Evolutionary conservation across 257 asterid species (phyloP).

Genomic region (Jaltomata sinuosa): DNA sequence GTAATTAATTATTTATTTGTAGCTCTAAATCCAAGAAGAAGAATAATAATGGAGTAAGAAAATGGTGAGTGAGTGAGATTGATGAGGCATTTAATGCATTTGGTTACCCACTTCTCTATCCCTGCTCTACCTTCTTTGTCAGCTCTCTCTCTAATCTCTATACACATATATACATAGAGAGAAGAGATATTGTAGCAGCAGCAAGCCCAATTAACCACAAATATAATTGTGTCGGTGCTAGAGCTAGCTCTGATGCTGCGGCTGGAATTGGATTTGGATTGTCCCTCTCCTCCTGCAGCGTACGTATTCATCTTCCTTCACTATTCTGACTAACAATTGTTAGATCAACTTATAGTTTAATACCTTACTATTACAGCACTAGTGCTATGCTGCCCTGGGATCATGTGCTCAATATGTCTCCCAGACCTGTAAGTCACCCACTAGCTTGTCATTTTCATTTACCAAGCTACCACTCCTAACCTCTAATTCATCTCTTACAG

Average conservation of each 20-base stretch:
- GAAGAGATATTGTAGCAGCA: background rate
- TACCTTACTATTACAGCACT: background rate
- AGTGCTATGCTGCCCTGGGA: conserved; percentile 17
- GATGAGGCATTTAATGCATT: background rate
- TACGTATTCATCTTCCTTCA: background rate
- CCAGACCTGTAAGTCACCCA: conserved; percentile 27
- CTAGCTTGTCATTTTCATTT: background rate
- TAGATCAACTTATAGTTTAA: background rate
- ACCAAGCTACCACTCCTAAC: no score
- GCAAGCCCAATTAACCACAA: no score
- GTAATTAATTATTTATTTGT: background rate
- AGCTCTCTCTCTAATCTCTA: background rate
- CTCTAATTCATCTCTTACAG: conserved; percentile 4
- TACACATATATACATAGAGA: background rate
- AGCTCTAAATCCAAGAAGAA: background rate
- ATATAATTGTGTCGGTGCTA: background rate
- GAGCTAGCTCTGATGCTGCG: background rate
- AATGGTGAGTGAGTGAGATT: background rate
- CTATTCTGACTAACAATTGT: background rate
- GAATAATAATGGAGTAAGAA: background rate
- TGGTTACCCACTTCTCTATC: background rate
- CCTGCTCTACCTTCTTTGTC: background rate
- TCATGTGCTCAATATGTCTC: conserved; percentile 44
- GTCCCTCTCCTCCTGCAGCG: conserved; percentile 12
- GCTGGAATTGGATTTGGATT: conserved; percentile 11